Evolutionary conservation across 1,284 basidiomycete species (phyloP), one percentile per base, ranked within the genome.

Genomic region (Tylopilus orsonianus): DNA sequence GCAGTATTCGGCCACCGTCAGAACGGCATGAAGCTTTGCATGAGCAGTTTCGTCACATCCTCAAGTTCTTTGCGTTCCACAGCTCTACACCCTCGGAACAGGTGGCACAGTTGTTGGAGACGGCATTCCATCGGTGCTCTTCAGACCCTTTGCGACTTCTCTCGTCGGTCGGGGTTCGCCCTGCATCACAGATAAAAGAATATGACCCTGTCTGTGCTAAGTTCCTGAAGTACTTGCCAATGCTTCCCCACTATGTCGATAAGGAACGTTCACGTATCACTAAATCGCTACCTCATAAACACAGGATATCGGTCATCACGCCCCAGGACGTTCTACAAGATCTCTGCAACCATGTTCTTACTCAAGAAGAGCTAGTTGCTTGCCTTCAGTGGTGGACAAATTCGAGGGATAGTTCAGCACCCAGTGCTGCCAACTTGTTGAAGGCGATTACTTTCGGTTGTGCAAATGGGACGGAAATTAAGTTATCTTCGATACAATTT

Each of bases 351-450:
- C 75, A 87, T 8, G 84, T 93, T 0, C 73, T 98, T 20, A 66
- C 71, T 0, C 79, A 89, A 50, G 68, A 73, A 22, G 91, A 97
- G 69, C 85, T 90, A 72, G 69, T 85, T 18, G 83, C 83, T 2
- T 93, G 89, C 65, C 72, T 97, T 57, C 79, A 80, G 45, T 98
- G 95, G 95, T 95, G 92, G 87, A 79, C 87, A 50, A 10, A 8
- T n/a, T n/a, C n/a, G n/a, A n/a, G n/a, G 33, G 19, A 69, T 14
- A 65, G 89, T 14, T 79, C 80, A 36, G 74, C 76, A 30, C 70
- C 75, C 2, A 65, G 9, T 5, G 36, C n/a, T n/a, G 14, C 24
- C 0, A 74, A 85, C 50, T 74, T 93, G 4, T 67, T 92, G 4
- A 74, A 84, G 46, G 50, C 18, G 12, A 83, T 83, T 5, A 80